Conservation (phyloP, 75 land plant species). For the Picea sitchensis region DNA sequence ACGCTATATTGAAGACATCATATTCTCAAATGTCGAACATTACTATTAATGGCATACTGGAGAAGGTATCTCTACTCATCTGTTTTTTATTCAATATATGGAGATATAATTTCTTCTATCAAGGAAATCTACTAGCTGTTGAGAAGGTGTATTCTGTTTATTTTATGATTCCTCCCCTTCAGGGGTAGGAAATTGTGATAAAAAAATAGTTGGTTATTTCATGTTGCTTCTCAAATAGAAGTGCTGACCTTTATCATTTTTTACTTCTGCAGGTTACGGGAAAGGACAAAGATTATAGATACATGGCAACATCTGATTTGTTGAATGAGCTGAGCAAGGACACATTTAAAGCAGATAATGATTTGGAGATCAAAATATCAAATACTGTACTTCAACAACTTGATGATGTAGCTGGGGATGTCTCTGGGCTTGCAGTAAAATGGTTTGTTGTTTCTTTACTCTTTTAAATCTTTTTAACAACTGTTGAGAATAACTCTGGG, state of each 20-base stretch:
- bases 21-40: constrained; percentile 53
- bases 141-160: too few relatives aligned
- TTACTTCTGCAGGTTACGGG: constrained; percentile 74
- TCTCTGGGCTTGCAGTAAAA: constrained; percentile 96
- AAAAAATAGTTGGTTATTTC: constrained; percentile 5
- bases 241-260: not conserved
- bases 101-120: not conserved
- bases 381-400: constrained; percentile 85
- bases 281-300: constrained; percentile 96
- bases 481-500: too few relatives aligned
- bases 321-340: constrained; percentile 90
- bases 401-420: constrained; percentile 95
- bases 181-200: not conserved
- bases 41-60: constrained; percentile 57
- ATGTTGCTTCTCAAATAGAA: not conserved
- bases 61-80: constrained; percentile 42
- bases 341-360: constrained; percentile 71
- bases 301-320: constrained; percentile 99
- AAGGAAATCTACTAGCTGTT: too few relatives aligned
- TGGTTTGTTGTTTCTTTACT: constrained; percentile 45
- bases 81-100: constrained; percentile 7
- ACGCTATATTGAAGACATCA: constrained; percentile 1
- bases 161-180: not conserved
- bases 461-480: not conserved
- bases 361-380: constrained; percentile 73